These are phyloP conservation scores for Xylariaceae sp. DNA, from an alignment of 2,329 filamentous ascomycete species.

Conservation along the genomic window DNA sequence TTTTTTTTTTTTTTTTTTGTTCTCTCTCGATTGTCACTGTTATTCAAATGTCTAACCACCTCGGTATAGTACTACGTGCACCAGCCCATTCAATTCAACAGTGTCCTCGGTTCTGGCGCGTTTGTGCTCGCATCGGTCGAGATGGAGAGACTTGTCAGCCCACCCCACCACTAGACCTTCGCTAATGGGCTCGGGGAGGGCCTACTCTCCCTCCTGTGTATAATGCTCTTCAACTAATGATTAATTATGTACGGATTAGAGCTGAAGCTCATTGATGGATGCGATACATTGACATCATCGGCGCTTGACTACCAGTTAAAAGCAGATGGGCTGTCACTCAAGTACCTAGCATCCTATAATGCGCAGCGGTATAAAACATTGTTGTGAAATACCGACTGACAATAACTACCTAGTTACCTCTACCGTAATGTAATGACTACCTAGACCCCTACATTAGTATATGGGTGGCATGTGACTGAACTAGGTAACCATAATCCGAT, in stretches of 20 bases:
- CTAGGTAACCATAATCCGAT: too few species aligned
- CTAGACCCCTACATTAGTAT: too few species aligned
- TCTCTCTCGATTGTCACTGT: neutral
- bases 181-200: neutral
- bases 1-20: too few species aligned
- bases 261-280: neutral
- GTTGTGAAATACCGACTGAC: too few species aligned
- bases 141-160: slow-evolving; percentile 25
- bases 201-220: neutral
- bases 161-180: neutral
- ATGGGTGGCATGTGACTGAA: too few species aligned
- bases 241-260: neutral
- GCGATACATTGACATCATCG: neutral
- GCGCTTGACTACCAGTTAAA: too few species aligned
- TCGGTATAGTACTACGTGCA: slow-evolving; percentile 33
- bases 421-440: too few species aligned
- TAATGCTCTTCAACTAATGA: neutral
- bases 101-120: slow-evolving; percentile 34
- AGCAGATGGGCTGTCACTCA: neutral
- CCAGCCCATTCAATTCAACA: slow-evolving; percentile 35
- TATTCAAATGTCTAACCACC: slow-evolving; percentile 14
- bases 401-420: too few species aligned
- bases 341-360: too few species aligned
- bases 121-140: slow-evolving; percentile 37
- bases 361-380: too few species aligned